These are phyloP conservation scores for Quillaja saponaria DNA, from an alignment of 306 rosid species.

Conservation along the genomic window DNA sequence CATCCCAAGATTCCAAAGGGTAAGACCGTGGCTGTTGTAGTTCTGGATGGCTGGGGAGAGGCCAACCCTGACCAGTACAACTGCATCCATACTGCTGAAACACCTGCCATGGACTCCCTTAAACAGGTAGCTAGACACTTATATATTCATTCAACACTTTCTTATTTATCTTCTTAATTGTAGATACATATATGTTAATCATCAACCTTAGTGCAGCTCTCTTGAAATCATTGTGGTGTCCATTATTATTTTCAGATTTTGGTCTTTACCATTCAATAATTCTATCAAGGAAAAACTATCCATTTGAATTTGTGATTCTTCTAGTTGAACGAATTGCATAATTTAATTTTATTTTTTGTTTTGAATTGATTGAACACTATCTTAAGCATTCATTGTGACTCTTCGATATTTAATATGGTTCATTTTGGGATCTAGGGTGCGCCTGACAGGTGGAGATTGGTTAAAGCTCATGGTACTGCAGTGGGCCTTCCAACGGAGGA, in stretches of 20 bases:
- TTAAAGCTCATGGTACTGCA: constrained; percentile 87
- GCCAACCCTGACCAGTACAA: constrained; percentile 71
- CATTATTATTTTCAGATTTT: neutral
- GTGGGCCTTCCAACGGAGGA: constrained; percentile 96
- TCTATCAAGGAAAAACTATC: too few relatives aligned
- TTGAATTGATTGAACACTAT: neutral
- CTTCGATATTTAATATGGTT: neutral
- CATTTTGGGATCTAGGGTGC: constrained; percentile 53
- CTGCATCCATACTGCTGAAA: constrained; percentile 85
- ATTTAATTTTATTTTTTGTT: neutral
- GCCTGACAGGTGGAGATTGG: constrained; percentile 87
- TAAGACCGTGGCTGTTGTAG: constrained; percentile 67
- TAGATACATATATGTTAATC: too few relatives aligned
- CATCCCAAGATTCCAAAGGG: constrained; percentile 98
- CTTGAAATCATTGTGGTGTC: neutral
- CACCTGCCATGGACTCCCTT: constrained; percentile 94
- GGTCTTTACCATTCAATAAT: neutral
- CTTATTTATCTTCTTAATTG: too few relatives aligned
- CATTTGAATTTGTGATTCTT: too few relatives aligned
- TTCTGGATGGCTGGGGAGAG: constrained; percentile 98
- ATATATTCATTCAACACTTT: too few relatives aligned
- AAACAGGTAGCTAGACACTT: constrained; percentile 46
- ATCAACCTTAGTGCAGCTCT: too few relatives aligned
- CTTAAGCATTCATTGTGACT: neutral
- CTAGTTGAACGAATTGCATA: neutral